Base-by-base conservation (phyloP, 2,329 filamentous ascomycete species). In the Fusarium tjaetaba region DNA sequence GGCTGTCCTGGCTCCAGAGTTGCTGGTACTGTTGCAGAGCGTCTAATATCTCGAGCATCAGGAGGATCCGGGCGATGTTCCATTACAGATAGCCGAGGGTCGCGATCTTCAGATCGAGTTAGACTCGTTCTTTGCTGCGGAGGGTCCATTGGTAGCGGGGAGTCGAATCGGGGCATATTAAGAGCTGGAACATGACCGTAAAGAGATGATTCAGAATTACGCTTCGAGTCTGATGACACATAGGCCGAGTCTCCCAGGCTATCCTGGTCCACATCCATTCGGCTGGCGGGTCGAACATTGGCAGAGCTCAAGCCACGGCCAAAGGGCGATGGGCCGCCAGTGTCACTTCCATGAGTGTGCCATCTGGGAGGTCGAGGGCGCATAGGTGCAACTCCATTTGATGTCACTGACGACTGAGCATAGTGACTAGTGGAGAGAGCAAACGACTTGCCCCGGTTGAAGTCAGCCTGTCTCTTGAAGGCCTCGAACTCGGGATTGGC, bases 401-500 rank as follows among this genome's bases (percentile, higher is more conserved):
- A 56, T 72, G 80, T 65, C 41, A 77, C 32, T 77, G 78, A 18
- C 76, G 78, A 32, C 82, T 82, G 30, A 22, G 82, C 81, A 69
- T 89, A 87, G 66, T 88, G 84, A 3, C 85, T 76, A 51, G 83
- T 80, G 65, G 84, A 82, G 14, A 92, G 81, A 39, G 80, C 89
- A 43, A 82, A 82, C 1, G 83, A 79, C 52, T 81, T 85, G 55
- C 84, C 82, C 48, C 84, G 83, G 74, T 91, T 91, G 41, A 88
- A 86, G 77, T 95, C 93, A n/a, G 90, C 88, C 78, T 94, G 92
- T 72, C 88, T 90, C 75, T 87, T 88, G 80, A 97, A 96, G 5
- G 92, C 92, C 80, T 96, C 94, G 72, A 93, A 96, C n/a, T 95
- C 92, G 11, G 93, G 89, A 77, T 95, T 95, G 39, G 92, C 90